These are phyloP conservation scores for Phytophthora ramorum DNA, from an alignment of 352 stramenopile species.

Conservation along the genomic window DNA sequence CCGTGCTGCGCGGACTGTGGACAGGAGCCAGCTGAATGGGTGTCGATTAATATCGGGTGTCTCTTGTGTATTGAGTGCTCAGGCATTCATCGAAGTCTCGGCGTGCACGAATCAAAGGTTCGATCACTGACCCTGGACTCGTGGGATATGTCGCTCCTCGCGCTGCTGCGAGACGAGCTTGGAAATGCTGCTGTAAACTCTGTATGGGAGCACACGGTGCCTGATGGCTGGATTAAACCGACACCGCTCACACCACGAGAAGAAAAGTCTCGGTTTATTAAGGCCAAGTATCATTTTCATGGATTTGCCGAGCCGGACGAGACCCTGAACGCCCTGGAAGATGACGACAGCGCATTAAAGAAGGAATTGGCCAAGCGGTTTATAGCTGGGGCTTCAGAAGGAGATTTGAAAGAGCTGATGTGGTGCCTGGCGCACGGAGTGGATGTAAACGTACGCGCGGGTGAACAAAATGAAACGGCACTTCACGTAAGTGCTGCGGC, in stretches of 20 bases:
- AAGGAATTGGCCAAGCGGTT: slow-evolving; percentile 54
- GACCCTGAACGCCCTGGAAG: slow-evolving; percentile 32
- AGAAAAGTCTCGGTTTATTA: slow-evolving; percentile 86
- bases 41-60: slow-evolving; percentile 96
- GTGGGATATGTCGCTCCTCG: slow-evolving; percentile 84
- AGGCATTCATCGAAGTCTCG: slow-evolving; percentile 96
- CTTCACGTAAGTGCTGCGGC: slow-evolving; percentile 57
- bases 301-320: slow-evolving; percentile 57
- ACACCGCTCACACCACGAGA: slow-evolving; percentile 53
- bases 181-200: slow-evolving; percentile 77
- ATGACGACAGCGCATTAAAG: slow-evolving; percentile 30
- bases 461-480: slow-evolving; percentile 58
- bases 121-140: slow-evolving; percentile 91
- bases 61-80: slow-evolving; percentile 98
- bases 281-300: slow-evolving; percentile 87
- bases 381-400: slow-evolving; percentile 45
- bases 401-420: slow-evolving; percentile 70
- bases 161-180: slow-evolving; percentile 69
- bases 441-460: slow-evolving; percentile 69
- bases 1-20: slow-evolving; percentile 75
- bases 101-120: slow-evolving; percentile 97
- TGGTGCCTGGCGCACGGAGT: slow-evolving; percentile 83
- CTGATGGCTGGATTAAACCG: slow-evolving; percentile 62
- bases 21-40: slow-evolving; percentile 92
- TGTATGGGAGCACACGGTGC: slow-evolving; percentile 70